Evolutionary conservation across 495 filamentous ascomycete genomes (phyloP).

Genomic region (Sporormia fimetaria): DNA sequence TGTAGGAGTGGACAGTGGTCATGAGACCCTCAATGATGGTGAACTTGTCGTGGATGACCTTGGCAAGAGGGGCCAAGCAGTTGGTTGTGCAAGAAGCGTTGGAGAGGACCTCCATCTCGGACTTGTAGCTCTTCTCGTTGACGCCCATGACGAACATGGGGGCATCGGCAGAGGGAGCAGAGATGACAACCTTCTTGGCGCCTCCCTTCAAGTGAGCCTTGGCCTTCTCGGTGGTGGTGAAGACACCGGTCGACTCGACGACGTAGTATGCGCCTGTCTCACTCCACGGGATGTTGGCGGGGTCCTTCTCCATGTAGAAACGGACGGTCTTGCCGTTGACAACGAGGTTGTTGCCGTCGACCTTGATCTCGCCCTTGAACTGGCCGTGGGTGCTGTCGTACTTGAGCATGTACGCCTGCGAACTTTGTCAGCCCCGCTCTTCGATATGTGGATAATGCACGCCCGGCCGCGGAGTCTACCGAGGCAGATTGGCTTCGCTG

Average conservation of each 20-base stretch:
- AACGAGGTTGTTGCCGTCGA: conserved; percentile 61
- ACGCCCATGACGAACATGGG: conserved; percentile 99
- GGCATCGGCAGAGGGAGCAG: conserved; percentile 94
- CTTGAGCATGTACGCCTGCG: conserved; percentile 95
- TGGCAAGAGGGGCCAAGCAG: conserved; percentile 97
- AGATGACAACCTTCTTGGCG: conserved; percentile 99
- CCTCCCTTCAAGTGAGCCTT: conserved; percentile 92
- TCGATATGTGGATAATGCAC: background rate
- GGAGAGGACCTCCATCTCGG: conserved; percentile 82
- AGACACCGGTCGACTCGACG: conserved; percentile 98
- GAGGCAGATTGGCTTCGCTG: background rate
- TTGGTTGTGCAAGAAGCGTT: conserved; percentile 99
- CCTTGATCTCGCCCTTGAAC: conserved; percentile 84
- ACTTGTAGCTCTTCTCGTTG: conserved; percentile 87
- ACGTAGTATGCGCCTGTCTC: conserved; percentile 85
- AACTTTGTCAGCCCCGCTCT: conserved; percentile 15
- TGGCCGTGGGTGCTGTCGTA: conserved; percentile 94
- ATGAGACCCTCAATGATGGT: conserved; percentile 96
- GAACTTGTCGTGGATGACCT: conserved; percentile 97
- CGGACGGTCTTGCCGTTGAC: conserved; percentile 94
- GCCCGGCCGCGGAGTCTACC: too few relatives aligned
- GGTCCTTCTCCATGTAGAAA: conserved; percentile 93
- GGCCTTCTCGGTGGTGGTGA: conserved; percentile 97
- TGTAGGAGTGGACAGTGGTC: conserved; percentile 99
- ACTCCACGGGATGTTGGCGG: conserved; percentile 80